Conservation (phyloP, 2,329 filamentous ascomycete genomes). For the Clonostachys solani region DNA sequence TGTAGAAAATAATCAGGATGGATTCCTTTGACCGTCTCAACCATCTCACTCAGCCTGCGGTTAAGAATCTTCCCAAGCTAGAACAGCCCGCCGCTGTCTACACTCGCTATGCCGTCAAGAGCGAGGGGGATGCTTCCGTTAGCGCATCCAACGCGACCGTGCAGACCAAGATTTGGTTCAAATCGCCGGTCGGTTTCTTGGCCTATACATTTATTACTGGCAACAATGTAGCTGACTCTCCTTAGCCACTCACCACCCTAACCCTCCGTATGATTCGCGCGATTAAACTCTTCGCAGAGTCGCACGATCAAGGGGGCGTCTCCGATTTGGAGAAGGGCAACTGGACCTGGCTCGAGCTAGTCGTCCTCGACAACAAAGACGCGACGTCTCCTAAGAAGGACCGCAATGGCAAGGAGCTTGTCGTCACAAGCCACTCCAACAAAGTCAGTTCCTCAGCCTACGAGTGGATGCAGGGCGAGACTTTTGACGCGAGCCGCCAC, state of each 20-base stretch:
- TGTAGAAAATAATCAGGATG: too few species aligned
- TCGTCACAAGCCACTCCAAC: constrained; percentile 3
- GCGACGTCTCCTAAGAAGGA: constrained; percentile 1
- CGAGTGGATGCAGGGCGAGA: constrained; percentile 3
- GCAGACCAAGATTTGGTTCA: neutral
- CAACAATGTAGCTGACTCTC: neutral
- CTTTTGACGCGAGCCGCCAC: constrained; percentile 2
- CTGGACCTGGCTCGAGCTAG: constrained; percentile 9
- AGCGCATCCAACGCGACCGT: neutral
- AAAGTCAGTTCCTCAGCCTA: neutral
- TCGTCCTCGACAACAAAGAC: constrained; percentile 1
- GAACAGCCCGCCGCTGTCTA: neutral
- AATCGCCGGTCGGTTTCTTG: neutral
- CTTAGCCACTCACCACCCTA: neutral
- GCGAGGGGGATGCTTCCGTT: neutral
- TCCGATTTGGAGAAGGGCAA: constrained; percentile 1
- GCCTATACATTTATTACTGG: neutral
- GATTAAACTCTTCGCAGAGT: constrained; percentile 4
- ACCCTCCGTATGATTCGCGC: neutral
- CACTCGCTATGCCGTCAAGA: neutral
- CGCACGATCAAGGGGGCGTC: constrained; percentile 5
- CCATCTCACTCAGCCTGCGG: neutral
- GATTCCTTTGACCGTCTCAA: neutral
- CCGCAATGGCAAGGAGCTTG: constrained; percentile 1
- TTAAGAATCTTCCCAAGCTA: neutral